phyloP scores from a whole-genome alignment of 345 rosid species.

The Arabidopsis thaliana region DNA sequence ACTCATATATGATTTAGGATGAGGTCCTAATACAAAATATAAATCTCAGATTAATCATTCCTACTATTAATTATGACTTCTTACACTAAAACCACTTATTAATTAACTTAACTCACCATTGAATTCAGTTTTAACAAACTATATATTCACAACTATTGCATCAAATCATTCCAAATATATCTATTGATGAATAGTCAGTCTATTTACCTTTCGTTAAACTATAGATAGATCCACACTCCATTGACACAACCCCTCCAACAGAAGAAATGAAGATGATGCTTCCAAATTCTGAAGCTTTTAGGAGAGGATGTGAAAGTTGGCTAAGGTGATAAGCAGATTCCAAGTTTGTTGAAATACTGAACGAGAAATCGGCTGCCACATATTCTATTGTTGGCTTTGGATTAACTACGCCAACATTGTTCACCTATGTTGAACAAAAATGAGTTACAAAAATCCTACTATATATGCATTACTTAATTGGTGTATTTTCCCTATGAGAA shows the following conservation, averaged over 20 bases:
- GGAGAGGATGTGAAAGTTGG: constrained; percentile 38
- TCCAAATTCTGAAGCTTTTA: constrained; percentile 29
- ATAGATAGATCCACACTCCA: constrained; percentile 29
- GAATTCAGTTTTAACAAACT: background rate
- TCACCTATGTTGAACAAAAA: constrained; percentile 15
- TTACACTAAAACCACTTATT: background rate
- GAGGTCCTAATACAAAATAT: background rate
- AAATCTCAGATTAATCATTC: background rate
- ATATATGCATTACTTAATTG: background rate
- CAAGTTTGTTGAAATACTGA: constrained; percentile 24
- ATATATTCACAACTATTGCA: background rate
- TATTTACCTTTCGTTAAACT: constrained; percentile 29
- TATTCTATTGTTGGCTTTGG: constrained; percentile 19
- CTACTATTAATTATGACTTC: background rate
- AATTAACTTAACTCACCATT: background rate
- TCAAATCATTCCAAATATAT: background rate
- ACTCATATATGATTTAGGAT: background rate
- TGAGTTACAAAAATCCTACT: constrained; percentile 1
- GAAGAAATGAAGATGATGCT: constrained; percentile 27
- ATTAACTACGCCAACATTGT: constrained; percentile 7
- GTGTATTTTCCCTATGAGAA: background rate
- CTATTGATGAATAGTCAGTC: background rate
- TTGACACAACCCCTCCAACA: constrained; percentile 24
- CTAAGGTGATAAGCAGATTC: constrained; percentile 32
- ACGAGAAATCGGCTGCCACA: constrained; percentile 15